These are phyloP conservation scores for Fusarium sp. DNA, from an alignment of 2,329 filamentous ascomycete genomes.

Conservation along the genomic window DNA sequence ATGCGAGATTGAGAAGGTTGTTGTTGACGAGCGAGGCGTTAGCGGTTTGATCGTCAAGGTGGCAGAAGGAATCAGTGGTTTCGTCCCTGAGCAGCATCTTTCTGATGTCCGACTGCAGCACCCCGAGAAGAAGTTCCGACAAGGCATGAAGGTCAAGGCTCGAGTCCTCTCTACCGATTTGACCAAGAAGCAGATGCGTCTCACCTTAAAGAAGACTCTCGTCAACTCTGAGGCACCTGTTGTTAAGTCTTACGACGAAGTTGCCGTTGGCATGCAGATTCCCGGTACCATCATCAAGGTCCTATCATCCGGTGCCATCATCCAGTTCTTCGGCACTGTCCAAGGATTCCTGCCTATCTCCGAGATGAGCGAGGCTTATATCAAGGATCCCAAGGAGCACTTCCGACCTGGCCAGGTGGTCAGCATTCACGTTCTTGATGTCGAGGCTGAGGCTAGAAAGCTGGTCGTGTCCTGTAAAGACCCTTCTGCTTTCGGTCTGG, in stretches of 20 bases:
- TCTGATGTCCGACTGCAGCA: slow-evolving; percentile 89
- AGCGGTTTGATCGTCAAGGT: slow-evolving; percentile 85
- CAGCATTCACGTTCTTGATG: slow-evolving; percentile 85
- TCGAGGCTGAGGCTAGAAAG: slow-evolving; percentile 76
- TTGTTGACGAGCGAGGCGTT: slow-evolving; percentile 82
- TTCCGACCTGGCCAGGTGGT: slow-evolving; percentile 93
- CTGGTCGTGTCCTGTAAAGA: slow-evolving; percentile 95
- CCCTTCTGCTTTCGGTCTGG: slow-evolving; percentile 77
- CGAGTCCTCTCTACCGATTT: slow-evolving; percentile 85
- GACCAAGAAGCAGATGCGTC: slow-evolving; percentile 79
- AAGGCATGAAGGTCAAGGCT: slow-evolving; percentile 85
- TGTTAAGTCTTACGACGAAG: slow-evolving; percentile 81
- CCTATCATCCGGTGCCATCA: slow-evolving; percentile 80
- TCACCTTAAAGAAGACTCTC: slow-evolving; percentile 94
- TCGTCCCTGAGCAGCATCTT: slow-evolving; percentile 89
- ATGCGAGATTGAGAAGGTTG: slow-evolving; percentile 85
- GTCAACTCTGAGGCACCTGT: slow-evolving; percentile 88
- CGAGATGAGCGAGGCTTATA: slow-evolving; percentile 98
- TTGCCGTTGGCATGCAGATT: slow-evolving; percentile 79
- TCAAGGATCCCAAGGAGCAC: slow-evolving; percentile 87
- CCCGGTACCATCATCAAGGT: slow-evolving; percentile 90
- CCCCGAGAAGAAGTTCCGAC: slow-evolving; percentile 95
- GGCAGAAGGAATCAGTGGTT: slow-evolving; percentile 87
- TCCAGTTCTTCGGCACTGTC: slow-evolving; percentile 90
- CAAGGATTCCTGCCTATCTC: slow-evolving; percentile 90